These are phyloP conservation scores for Prototheca cutis DNA, from an alignment of 163 green algal species.

Conservation along the genomic window DNA sequence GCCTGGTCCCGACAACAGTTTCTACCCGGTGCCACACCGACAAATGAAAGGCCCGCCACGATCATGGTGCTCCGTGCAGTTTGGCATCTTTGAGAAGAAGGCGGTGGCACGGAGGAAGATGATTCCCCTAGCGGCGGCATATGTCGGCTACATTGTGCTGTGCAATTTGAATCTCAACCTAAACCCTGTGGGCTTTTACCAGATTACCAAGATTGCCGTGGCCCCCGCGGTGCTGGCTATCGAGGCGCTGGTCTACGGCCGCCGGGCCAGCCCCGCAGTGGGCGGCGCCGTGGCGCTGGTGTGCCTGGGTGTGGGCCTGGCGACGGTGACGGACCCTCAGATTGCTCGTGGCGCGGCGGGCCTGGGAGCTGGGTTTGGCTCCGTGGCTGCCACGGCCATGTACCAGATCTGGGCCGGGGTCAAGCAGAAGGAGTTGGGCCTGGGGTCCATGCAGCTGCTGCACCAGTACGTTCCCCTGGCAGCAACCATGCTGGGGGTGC, in stretches of 20 bases:
- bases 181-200: slow-evolving; percentile 60
- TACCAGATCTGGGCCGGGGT: slow-evolving; percentile 64
- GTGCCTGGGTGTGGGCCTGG: slow-evolving; percentile 43
- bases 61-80: too few species aligned
- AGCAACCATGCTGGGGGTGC: slow-evolving; percentile 45
- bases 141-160: slow-evolving; percentile 56
- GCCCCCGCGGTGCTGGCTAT: slow-evolving; percentile 43
- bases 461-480: slow-evolving; percentile 69
- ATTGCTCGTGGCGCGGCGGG: slow-evolving; percentile 19
- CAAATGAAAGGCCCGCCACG: too few species aligned
- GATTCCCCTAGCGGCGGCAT: slow-evolving; percentile 39
- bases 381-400: slow-evolving; percentile 31
- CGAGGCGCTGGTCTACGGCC: slow-evolving; percentile 36
- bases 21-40: too few species aligned
- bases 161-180: slow-evolving; percentile 55
- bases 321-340: slow-evolving; percentile 47
- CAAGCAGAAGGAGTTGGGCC: slow-evolving; percentile 78
- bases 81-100: slow-evolving; percentile 38
- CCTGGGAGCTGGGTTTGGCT: slow-evolving; percentile 28
- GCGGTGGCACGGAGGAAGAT: slow-evolving; percentile 20
- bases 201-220: slow-evolving; percentile 60
- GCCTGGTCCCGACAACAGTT: too few species aligned
- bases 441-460: slow-evolving; percentile 76
- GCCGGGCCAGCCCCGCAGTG: slow-evolving; percentile 13
- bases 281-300: slow-evolving; percentile 26